Conservation (phyloP, 768 basidiomycete genomes). For the Clitopilus passeckerianus region DNA sequence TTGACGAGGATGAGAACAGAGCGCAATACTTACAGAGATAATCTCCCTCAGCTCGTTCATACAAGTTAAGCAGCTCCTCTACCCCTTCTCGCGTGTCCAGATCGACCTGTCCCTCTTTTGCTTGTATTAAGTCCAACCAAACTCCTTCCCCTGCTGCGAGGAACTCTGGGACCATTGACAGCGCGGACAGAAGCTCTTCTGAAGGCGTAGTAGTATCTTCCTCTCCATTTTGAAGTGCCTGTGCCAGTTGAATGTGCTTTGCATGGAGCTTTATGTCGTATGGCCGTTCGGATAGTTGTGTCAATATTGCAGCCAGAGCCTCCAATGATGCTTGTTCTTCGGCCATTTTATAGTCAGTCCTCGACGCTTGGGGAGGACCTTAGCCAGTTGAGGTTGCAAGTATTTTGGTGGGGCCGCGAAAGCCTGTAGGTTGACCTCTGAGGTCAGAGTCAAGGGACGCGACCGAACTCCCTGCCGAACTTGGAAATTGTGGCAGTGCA, state of each 20-base stretch:
- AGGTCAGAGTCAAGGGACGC: background rate
- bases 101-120: constrained; percentile 45
- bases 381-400: background rate
- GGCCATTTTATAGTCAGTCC: constrained; percentile 34
- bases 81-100: constrained; percentile 48
- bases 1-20: background rate
- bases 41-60: constrained; percentile 63
- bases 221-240: constrained; percentile 49
- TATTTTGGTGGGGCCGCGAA: no score
- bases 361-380: no score
- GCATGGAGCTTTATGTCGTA: constrained; percentile 61
- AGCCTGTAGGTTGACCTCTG: background rate
- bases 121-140: constrained; percentile 67
- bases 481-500: no score
- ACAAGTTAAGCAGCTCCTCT: constrained; percentile 54
- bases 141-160: constrained; percentile 64
- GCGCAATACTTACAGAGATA: constrained; percentile 64
- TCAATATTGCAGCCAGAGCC: constrained; percentile 56
- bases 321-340: constrained; percentile 53
- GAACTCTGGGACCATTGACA: constrained; percentile 61
- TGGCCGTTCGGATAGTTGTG: constrained; percentile 51
- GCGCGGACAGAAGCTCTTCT: constrained; percentile 38
- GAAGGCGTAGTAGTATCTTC: constrained; percentile 29
- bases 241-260: constrained; percentile 61
- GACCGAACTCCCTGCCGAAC: background rate